Conservation (phyloP, 768 basidiomycete genomes). For the Coprinopsis marcescibilis region DNA sequence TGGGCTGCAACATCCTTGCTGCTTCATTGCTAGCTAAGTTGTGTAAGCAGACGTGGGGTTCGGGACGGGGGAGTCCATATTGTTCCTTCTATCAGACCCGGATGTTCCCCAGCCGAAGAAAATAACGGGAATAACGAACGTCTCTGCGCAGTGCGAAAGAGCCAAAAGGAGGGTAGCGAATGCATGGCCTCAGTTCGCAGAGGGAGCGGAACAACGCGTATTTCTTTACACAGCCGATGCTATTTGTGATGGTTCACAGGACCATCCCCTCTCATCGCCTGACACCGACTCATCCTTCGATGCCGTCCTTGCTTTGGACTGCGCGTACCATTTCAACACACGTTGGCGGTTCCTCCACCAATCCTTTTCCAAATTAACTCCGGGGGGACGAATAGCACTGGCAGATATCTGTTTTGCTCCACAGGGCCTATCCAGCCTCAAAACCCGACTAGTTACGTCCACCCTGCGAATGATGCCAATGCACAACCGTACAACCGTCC, state of each 20-base stretch:
- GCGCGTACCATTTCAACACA: conserved; percentile 62
- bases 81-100: conserved; percentile 45
- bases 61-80: conserved; percentile 61
- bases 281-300: conserved; percentile 30
- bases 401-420: conserved; percentile 55
- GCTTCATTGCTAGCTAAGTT: not conserved
- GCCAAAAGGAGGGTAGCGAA: conserved; percentile 34
- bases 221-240: conserved; percentile 46
- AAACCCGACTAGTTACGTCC: conserved; percentile 22
- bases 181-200: conserved; percentile 17
- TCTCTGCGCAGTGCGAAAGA: conserved; percentile 42
- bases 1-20: conserved; percentile 16
- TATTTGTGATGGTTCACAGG: conserved; percentile 24
- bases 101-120: conserved; percentile 39
- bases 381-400: conserved; percentile 50
- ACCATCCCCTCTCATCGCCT: conserved; percentile 42
- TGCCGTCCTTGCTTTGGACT: conserved; percentile 56
- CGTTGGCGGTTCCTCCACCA: conserved; percentile 49
- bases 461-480: conserved; percentile 40
- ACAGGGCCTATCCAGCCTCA: conserved; percentile 18
- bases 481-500: conserved; percentile 42
- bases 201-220: conserved; percentile 25
- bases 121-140: conserved; percentile 54
- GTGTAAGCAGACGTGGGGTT: conserved; percentile 64
- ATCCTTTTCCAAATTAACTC: conserved; percentile 36